Conservation (phyloP, 129 eudicot genomes). For the Tagetes erecta region DNA sequence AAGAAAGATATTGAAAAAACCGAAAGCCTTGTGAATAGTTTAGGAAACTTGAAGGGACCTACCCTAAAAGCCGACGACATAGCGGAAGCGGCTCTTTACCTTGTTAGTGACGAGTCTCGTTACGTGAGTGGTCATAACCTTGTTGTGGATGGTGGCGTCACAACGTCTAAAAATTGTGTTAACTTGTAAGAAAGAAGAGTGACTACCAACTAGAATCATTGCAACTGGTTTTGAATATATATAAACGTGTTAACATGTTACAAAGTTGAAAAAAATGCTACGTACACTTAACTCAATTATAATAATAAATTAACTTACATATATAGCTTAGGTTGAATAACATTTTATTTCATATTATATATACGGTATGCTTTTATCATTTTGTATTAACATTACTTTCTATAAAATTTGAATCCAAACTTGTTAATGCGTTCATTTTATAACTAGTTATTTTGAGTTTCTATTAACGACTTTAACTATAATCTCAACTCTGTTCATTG, state of each 20-base stretch:
- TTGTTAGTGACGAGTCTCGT: slow-evolving; percentile 71
- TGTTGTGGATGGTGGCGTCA: slow-evolving; percentile 72
- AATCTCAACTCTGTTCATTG: too few species aligned
- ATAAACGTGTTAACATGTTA: not conserved
- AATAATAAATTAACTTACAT: too few species aligned
- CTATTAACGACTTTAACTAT: too few species aligned
- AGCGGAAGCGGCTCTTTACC: slow-evolving; percentile 81
- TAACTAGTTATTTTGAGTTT: too few species aligned
- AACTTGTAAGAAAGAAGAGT: slow-evolving; percentile 38
- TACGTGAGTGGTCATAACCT: slow-evolving; percentile 87
- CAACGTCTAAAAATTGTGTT: slow-evolving; percentile 61
- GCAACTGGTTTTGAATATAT: not conserved
- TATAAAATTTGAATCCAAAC: not conserved
- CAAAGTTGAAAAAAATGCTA: not conserved
- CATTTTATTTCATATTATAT: too few species aligned
- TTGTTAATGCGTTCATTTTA: too few species aligned
- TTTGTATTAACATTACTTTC: not conserved
- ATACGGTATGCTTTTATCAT: too few species aligned
- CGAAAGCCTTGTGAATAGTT: slow-evolving; percentile 51
- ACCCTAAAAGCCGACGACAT: slow-evolving; percentile 58
- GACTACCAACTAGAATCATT: not conserved
- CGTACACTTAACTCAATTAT: too few species aligned
- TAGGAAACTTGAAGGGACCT: slow-evolving; percentile 61
- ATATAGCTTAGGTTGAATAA: too few species aligned
- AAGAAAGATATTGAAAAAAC: slow-evolving; percentile 52